Evolutionary conservation across 257 asterid species (phyloP).

Genomic region (Buddleja alternifolia): DNA sequence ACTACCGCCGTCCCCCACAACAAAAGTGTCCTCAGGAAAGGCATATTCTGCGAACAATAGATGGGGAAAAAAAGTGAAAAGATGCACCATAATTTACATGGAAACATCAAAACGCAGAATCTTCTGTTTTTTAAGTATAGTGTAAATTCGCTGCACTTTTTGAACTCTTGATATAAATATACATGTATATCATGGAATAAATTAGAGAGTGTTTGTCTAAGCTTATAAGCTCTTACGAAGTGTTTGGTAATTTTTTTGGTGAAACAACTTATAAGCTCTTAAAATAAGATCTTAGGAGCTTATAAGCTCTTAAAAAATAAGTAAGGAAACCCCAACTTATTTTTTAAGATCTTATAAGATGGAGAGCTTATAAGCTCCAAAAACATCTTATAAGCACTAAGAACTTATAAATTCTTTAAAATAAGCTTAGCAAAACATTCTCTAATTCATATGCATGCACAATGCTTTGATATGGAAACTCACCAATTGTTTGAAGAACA

Average conservation of each 20-base stretch:
- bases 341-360: too few species aligned
- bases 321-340: too few species aligned
- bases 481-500: constrained; percentile 78
- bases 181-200: constrained; percentile 1
- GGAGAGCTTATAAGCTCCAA: too few species aligned
- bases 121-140: constrained; percentile 3
- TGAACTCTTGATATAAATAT: not conserved
- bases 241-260: too few species aligned
- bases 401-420: too few species aligned
- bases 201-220: too few species aligned
- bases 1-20: constrained; percentile 75
- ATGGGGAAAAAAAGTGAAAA: constrained; percentile 7
- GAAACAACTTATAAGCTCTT: too few species aligned
- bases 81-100: constrained; percentile 21
- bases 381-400: too few species aligned
- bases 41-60: constrained; percentile 56
- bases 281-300: too few species aligned
- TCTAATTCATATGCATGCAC: constrained; percentile 18
- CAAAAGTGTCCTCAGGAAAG: constrained; percentile 60
- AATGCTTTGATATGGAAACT: constrained; percentile 36
- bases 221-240: too few species aligned
- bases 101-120: constrained; percentile 12
- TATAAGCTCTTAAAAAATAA: too few species aligned
- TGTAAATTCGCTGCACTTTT: constrained; percentile 9
- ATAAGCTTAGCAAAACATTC: too few species aligned